These are phyloP conservation scores for Imleria badia DNA, from an alignment of 768 basidiomycete genomes.

Conservation along the genomic window DNA sequence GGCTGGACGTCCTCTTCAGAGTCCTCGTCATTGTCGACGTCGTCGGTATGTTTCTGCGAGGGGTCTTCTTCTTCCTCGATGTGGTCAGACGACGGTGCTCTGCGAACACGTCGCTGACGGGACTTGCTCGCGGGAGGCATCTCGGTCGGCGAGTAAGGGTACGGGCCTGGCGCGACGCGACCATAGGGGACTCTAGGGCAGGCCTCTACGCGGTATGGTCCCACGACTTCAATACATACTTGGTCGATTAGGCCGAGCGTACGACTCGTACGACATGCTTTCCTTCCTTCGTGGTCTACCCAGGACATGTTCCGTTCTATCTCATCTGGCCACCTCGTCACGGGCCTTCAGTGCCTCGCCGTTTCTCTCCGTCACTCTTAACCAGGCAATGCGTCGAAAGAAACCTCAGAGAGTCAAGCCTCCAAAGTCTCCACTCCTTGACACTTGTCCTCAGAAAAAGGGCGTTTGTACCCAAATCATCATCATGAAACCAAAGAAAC, in stretches of 20 bases:
- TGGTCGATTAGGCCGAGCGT: no score
- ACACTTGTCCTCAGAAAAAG: slow-evolving; percentile 81
- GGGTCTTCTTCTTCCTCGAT: slow-evolving; percentile 57
- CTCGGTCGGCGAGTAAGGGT: background rate
- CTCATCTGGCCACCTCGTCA: slow-evolving; percentile 8
- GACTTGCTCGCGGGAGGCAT: slow-evolving; percentile 38
- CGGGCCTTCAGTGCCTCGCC: slow-evolving; percentile 66
- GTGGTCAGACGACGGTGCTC: slow-evolving; percentile 51
- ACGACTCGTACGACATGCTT: slow-evolving; percentile 17
- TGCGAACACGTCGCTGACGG: slow-evolving; percentile 41
- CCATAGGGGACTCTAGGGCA: slow-evolving; percentile 28
- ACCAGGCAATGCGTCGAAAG: slow-evolving; percentile 85
- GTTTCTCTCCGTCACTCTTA: slow-evolving; percentile 66
- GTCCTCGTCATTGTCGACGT: slow-evolving; percentile 36
- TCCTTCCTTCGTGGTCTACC: slow-evolving; percentile 24
- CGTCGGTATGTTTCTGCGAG: slow-evolving; percentile 41
- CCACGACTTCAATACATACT: background rate
- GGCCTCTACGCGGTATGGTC: slow-evolving; percentile 25
- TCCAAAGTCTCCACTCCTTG: slow-evolving; percentile 74
- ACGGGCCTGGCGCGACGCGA: slow-evolving; percentile 22
- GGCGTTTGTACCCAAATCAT: slow-evolving; percentile 85
- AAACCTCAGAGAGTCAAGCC: slow-evolving; percentile 47
- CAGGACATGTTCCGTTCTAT: slow-evolving; percentile 19
- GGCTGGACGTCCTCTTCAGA: slow-evolving; percentile 43
- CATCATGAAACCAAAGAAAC: slow-evolving; percentile 91